Percentiles rank a stretch among this genome's conserved stretches.
phyloP scores from a whole-genome alignment of 2,329 filamentous ascomycete species.

The Curvularia sp. region DNA sequence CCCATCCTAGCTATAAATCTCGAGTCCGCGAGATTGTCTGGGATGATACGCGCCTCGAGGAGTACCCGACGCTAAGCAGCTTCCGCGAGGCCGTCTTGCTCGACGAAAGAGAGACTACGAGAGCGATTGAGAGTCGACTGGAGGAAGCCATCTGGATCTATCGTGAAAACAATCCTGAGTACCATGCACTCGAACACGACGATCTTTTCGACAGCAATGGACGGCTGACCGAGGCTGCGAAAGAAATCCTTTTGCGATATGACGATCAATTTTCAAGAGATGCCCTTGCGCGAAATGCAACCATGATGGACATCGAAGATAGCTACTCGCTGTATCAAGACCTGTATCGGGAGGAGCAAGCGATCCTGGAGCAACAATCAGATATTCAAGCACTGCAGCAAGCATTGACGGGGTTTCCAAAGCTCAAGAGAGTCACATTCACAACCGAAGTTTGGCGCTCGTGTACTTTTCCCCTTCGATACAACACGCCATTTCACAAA shows the following conservation, averaged over 20 bases:
- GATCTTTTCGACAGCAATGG: conserved; percentile 21
- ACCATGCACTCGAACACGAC: conserved; percentile 17
- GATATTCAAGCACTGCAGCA: conserved; percentile 47
- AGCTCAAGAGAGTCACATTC: conserved; percentile 49
- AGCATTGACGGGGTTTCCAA: conserved; percentile 47
- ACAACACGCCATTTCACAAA: conserved; percentile 55
- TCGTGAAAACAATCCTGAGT: conserved; percentile 13
- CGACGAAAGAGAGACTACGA: conserved; percentile 28
- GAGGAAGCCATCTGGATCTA: conserved; percentile 15
- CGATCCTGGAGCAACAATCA: conserved; percentile 34
- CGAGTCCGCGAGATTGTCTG: conserved; percentile 52
- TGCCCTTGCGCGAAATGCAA: conserved; percentile 24
- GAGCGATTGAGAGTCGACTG: conserved; percentile 19
- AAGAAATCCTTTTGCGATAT: conserved; percentile 24
- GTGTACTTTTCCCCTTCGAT: conserved; percentile 46
- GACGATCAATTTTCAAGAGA: conserved; percentile 24
- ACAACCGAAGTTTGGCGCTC: conserved; percentile 53
- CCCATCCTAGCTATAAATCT: conserved; percentile 45
- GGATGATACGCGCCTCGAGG: conserved; percentile 47
- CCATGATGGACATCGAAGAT: conserved; percentile 32
- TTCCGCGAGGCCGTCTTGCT: conserved; percentile 19
- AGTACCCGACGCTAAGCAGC: conserved; percentile 23
- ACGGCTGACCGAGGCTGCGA: conserved; percentile 26
- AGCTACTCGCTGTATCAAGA: conserved; percentile 41
- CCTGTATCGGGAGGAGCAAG: conserved; percentile 46